phyloP scores from a whole-genome alignment of 208 protist genomes.

The Wallacemonas rigidus region DNA sequence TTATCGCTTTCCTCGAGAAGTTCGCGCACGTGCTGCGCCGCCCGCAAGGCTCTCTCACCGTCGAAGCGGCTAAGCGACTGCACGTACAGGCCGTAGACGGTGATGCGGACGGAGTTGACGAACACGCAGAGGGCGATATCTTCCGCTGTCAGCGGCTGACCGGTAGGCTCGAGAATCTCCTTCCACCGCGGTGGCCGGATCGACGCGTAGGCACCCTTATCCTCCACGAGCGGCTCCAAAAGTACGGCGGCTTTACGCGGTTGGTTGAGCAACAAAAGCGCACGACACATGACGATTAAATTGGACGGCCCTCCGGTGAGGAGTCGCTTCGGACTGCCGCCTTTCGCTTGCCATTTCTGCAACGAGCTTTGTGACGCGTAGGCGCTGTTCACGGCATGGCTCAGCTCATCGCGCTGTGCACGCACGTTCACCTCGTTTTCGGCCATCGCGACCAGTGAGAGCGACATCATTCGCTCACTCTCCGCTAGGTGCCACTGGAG shows the following conservation, averaged over 20 bases:
- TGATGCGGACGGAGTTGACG: conserved; percentile 70
- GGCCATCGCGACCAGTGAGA: conserved; percentile 77
- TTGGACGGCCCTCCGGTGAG: conserved; percentile 74
- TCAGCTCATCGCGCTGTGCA: conserved; percentile 70
- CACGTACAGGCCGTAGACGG: conserved; percentile 78
- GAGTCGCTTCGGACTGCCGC: conserved; percentile 67
- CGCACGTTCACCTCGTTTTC: conserved; percentile 89
- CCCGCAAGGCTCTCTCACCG: conserved; percentile 62
- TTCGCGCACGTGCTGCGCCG: conserved; percentile 34
- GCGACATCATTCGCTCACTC: conserved; percentile 85
- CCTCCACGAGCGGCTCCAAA: conserved; percentile 86
- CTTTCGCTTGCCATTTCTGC: conserved; percentile 70
- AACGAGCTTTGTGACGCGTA: conserved; percentile 86
- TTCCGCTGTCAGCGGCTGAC: conserved; percentile 56
- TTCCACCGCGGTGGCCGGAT: conserved; percentile 80
- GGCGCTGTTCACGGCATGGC: conserved; percentile 81
- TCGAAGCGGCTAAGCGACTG: conserved; percentile 80
- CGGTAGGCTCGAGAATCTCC: conserved; percentile 51
- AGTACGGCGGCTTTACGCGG: conserved; percentile 80
- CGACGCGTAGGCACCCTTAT: conserved; percentile 61
- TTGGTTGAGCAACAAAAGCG: conserved; percentile 76
- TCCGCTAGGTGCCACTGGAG: conserved; percentile 65
- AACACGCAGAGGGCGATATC: conserved; percentile 71
- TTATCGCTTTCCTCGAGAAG: conserved; percentile 55
- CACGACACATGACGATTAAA: conserved; percentile 69